Conservation (phyloP, 768 basidiomycete species). For the Pleurotus citrinopileatus region DNA sequence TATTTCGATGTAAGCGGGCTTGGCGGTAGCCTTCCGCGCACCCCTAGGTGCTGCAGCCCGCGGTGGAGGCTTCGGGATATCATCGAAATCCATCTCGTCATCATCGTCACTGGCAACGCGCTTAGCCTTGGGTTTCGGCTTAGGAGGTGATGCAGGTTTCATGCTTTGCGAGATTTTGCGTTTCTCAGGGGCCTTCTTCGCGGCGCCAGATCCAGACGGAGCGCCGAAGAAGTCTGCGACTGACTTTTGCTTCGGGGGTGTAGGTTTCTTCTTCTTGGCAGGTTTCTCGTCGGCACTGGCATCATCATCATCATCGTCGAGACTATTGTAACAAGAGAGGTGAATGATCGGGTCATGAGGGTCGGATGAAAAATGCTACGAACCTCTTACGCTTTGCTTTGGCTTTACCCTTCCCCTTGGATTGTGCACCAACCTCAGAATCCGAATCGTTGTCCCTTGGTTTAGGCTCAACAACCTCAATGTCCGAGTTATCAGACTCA, state of each 20-base stretch:
- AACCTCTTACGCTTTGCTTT: slow-evolving; percentile 71
- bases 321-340: slow-evolving; percentile 22
- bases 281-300: slow-evolving; percentile 40
- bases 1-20: slow-evolving; percentile 61
- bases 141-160: slow-evolving; percentile 53
- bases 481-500: slow-evolving; percentile 23
- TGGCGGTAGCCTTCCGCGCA: slow-evolving; percentile 44
- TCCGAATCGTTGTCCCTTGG: slow-evolving; percentile 14
- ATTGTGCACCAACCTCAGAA: slow-evolving; percentile 12
- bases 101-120: slow-evolving; percentile 41
- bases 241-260: slow-evolving; percentile 30
- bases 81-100: slow-evolving; percentile 42
- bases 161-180: slow-evolving; percentile 59
- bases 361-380: slow-evolving; percentile 9
- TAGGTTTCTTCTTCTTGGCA: slow-evolving; percentile 50
- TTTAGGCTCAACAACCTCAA: slow-evolving; percentile 18
- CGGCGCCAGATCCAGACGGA: slow-evolving; percentile 24
- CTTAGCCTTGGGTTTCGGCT: slow-evolving; percentile 47
- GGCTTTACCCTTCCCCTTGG: slow-evolving; percentile 21
- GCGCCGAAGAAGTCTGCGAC: slow-evolving; percentile 66
- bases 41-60: slow-evolving; percentile 43
- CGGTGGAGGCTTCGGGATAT: slow-evolving; percentile 36
- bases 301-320: slow-evolving; percentile 36
- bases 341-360: neutral
- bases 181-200: slow-evolving; percentile 32